Percentiles rank a stretch among this genome's conserved stretches.
Evolutionary conservation across 192 early-diverging fungal species (phyloP).

Genomic region (Gaertneriomyces semiglobifer): DNA sequence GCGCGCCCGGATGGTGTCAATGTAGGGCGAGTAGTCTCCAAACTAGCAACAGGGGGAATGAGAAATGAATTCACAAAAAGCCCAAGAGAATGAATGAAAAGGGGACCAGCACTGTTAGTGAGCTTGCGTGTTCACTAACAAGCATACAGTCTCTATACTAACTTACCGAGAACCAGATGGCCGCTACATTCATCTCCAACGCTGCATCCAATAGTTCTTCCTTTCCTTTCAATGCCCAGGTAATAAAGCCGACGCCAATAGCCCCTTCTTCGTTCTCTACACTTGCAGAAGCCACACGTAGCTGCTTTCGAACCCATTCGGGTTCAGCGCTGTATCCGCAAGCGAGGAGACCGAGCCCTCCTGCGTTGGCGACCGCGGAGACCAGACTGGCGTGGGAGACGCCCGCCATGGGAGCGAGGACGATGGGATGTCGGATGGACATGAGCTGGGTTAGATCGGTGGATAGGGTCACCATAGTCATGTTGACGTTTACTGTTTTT

Average conservation of each 20-base stretch:
- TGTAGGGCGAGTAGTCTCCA: not conserved
- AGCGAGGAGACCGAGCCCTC: constrained; percentile 29
- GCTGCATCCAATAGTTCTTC: constrained; percentile 34
- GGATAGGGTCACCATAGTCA: not conserved
- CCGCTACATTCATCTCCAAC: constrained; percentile 24
- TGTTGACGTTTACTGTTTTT: not conserved
- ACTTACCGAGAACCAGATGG: constrained; percentile 19
- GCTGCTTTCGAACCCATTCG: not conserved
- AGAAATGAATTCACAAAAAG: too few species aligned
- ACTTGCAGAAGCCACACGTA: not conserved
- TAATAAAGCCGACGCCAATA: constrained; percentile 4
- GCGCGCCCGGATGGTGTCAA: not conserved
- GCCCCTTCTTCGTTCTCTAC: not conserved
- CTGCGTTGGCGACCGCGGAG: constrained; percentile 41
- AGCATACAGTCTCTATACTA: not conserved
- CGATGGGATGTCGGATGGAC: constrained; percentile 36
- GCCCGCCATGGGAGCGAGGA: constrained; percentile 45
- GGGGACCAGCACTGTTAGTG: too few species aligned
- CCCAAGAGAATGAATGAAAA: too few species aligned
- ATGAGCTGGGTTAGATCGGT: constrained; percentile 10
- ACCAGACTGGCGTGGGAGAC: constrained; percentile 39
- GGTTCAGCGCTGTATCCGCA: not conserved
- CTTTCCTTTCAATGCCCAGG: constrained; percentile 7
- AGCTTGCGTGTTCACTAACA: too few species aligned
- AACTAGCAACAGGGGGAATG: not conserved